Conservation (phyloP, 1,284 basidiomycete genomes). For the Dichomitus squalens region DNA sequence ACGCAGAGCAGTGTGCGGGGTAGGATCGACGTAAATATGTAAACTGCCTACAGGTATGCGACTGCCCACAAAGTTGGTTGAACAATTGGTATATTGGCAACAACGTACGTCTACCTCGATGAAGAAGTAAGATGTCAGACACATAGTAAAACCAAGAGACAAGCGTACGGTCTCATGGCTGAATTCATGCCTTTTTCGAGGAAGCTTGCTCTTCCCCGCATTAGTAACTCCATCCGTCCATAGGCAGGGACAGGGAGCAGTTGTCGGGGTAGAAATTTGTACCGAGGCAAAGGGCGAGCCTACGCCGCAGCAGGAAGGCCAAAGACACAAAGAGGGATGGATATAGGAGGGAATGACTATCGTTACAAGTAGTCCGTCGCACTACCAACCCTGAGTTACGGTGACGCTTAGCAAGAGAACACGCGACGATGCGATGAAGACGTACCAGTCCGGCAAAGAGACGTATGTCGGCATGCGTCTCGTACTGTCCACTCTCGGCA, state of each 20-base stretch:
- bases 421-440: not conserved
- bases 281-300: not conserved
- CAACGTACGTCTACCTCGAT: not conserved
- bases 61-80: not conserved
- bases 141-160: conserved; percentile 28
- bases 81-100: no score
- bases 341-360: not conserved
- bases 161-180: conserved; percentile 17
- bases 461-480: conserved; percentile 50
- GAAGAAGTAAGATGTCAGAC: conserved; percentile 18
- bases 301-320: not conserved
- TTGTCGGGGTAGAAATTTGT: conserved; percentile 23
- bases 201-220: conserved; percentile 26
- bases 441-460: conserved; percentile 45
- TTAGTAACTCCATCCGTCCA: conserved; percentile 31
- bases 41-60: not conserved
- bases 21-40: not conserved
- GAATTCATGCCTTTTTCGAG: conserved; percentile 21
- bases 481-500: conserved; percentile 42
- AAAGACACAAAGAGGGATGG: not conserved
- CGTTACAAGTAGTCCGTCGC: conserved; percentile 3
- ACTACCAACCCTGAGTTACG: conserved; percentile 24
- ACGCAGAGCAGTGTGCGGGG: not conserved
- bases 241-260: conserved; percentile 27
- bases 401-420: not conserved